Base-by-base conservation (phyloP, 164 flowering plant genomes). In the Stephania japonica region DNA sequence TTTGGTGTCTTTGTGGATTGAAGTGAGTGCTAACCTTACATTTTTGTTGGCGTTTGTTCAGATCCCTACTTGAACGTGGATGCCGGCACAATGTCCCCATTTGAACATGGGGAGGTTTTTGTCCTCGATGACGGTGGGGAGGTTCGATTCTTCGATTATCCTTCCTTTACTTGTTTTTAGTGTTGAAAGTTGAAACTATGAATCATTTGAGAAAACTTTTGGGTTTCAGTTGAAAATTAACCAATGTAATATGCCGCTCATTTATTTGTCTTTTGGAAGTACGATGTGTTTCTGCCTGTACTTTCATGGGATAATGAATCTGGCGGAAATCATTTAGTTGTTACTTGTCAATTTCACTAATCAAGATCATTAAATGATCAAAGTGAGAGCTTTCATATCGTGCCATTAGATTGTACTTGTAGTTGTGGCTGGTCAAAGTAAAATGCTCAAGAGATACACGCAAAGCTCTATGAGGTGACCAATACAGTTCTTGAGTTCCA, bases 61-160 rank as follows among this genome's bases (percentile, higher is more conserved):
- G 99, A 95, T 85, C 99, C 99, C 1, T 95, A 95, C 82, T 83
- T 95, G 86, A 95, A 95, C 78, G 90, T 86, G 0, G 99, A 93
- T 87, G 99, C 99, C 72, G 99, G 99, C 32, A 95, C 99, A 70
- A 95, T 95, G 99, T 93, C 98, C 43, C 98, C 99, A 6, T 95
- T 93, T 82, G 98, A 95, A 73, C 99, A 95, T 68, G 98, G 99
- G 61, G 98, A 95, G 83, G 99, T 93, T 81, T 93, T 93, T 74
- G 97, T 93, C 75, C 94, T 95, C 43, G 99, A 95, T 73, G 99
- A 93, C 79, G 98, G 99, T 18, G 99, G 99, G 72, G 99, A 95
- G 98, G 97, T 95, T 70, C 69, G 49, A 25, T 67, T 2, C 38
- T 32, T 32, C 38, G 38, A 32, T 32, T 32, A 32, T 72, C 19